Evolutionary conservation across 148 eudicot genomes (phyloP), one percentile per base, ranked within the genome.

Genomic region (Polygonum maritimum): DNA sequence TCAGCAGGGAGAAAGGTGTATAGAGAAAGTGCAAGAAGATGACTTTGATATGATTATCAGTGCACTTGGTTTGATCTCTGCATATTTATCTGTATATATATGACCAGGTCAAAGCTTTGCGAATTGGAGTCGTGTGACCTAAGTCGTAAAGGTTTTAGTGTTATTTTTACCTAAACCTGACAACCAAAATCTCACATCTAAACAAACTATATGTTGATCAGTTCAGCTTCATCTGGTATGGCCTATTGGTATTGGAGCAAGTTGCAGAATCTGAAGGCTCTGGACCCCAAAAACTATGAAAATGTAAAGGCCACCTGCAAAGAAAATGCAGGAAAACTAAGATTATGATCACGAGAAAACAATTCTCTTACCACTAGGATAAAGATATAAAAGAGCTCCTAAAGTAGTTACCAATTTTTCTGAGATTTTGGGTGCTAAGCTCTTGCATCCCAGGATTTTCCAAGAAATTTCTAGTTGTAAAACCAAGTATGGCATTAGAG

Each of bases 281-380:
- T 90, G 96, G 76, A 95, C 86, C 49, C 99, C 99, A 9, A 95
- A 95, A 81, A 91, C 78, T 73, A 92, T 92, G 87, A 95, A 95
- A 62, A 92, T 26, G 31, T 1, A 90, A 85, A 86, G 75, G 39
- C 99, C 99, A 79, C 96, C 89, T 14, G 87, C 84, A 71, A 90
- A 87, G 22, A 89, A 88, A 83, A 95, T 95, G 85, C 79, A 71
- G 26, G 21, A 33, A 18, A 57, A 57, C 21, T 11, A 7, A 22
- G 7, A 16, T 49, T 57, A 57, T 51, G 55, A 57, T 21, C 60
- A 54, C 19, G 4, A 16, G 60, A 0, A 57, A 57, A 7, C 21
- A 31, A 10, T 57, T 57, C 19, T 5, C 31, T 60, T 21, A 57
- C 11, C 33, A 57, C 65, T 21, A 2, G 3, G 35, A 0, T 10